Conservation (phyloP, 2,329 filamentous ascomycete genomes). For the Curvularia hawaiiensis region DNA sequence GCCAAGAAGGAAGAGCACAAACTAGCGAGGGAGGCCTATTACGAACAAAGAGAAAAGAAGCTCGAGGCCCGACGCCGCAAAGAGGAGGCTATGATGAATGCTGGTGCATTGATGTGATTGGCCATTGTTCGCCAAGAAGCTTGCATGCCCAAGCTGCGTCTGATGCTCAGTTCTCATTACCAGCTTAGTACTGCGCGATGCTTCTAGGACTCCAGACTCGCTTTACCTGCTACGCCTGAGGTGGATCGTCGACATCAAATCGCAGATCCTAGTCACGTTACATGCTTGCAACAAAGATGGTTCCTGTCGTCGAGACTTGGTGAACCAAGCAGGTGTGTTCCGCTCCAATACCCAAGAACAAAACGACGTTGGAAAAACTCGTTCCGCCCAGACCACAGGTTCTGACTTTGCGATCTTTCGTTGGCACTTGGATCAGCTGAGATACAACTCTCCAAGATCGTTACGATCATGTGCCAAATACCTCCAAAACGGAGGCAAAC, state of each 20-base stretch:
- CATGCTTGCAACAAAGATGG: background rate
- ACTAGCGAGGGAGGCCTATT: conserved; percentile 38
- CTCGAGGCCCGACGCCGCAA: conserved; percentile 50
- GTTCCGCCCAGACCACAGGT: background rate
- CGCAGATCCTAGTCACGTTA: background rate
- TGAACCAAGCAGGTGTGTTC: background rate
- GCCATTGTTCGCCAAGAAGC: background rate
- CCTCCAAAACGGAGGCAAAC: too few species aligned
- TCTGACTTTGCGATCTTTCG: background rate
- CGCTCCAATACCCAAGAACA: background rate
- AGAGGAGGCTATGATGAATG: conserved; percentile 51
- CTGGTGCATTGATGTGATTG: conserved; percentile 45
- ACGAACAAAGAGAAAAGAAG: conserved; percentile 45
- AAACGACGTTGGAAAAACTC: background rate
- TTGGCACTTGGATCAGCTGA: background rate
- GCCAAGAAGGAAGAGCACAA: conserved; percentile 40
- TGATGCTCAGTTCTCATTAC: background rate
- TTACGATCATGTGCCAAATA: background rate
- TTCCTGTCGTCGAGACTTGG: background rate
- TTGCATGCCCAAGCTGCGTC: background rate
- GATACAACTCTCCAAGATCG: background rate
- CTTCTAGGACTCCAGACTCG: background rate
- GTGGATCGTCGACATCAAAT: background rate
- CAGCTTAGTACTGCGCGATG: background rate
- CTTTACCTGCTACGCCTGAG: background rate